Percentiles rank a stretch among this genome's conserved stretches.
Conservation (phyloP, 2,329 filamentous ascomycete species). For the Septoria linicola region DNA sequence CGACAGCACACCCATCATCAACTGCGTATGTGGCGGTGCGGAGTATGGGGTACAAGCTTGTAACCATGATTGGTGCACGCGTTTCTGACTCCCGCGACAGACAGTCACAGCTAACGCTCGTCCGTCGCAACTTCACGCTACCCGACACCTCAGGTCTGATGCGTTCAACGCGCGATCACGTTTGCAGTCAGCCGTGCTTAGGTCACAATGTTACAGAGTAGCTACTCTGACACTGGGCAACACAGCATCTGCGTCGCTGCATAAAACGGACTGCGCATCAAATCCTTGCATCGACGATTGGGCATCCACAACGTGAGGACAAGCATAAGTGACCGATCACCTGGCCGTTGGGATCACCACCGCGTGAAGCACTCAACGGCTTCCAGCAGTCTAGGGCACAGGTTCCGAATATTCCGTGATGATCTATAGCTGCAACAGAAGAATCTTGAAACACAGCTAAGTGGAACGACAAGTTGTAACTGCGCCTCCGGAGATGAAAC, state of each 20-base stretch:
- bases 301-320: not conserved
- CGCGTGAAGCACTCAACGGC: not conserved
- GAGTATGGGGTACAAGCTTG: no score
- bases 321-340: not conserved
- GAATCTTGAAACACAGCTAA: conserved; percentile 5
- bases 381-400: not conserved
- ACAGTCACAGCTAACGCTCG: no score
- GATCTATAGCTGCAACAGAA: conserved; percentile 1
- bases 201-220: no score
- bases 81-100: no score
- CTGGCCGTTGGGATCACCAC: not conserved
- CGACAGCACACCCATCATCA: not conserved
- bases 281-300: conserved; percentile 1
- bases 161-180: no score
- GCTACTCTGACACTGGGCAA: no score
- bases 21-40: no score
- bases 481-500: not conserved
- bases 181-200: no score
- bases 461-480: no score
- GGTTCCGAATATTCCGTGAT: not conserved
- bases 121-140: no score
- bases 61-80: no score
- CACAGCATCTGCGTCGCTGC: not conserved
- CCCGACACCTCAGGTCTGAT: no score
- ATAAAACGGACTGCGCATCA: not conserved